Conservation (phyloP, 208 protist genomes). For the Leishmania martiniquensis region DNA sequence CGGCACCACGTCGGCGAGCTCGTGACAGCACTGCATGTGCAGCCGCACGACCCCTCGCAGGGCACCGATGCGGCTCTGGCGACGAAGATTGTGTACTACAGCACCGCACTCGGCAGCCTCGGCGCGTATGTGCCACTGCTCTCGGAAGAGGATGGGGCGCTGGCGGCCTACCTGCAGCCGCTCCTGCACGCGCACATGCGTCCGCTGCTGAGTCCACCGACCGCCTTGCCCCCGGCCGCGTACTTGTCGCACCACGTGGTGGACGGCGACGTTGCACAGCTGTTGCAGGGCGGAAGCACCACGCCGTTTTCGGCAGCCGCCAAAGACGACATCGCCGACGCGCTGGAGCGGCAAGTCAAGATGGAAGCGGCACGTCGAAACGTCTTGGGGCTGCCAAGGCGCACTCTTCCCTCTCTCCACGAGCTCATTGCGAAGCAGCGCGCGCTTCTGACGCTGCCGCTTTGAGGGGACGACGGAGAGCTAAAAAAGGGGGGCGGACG, state of each 20-base stretch:
- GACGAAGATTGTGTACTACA: slow-evolving; percentile 66
- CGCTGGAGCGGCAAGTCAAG: slow-evolving; percentile 41
- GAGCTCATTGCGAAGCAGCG: slow-evolving; percentile 77
- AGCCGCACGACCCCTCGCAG: slow-evolving; percentile 50
- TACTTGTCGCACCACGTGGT: slow-evolving; percentile 53
- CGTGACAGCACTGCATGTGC: slow-evolving; percentile 63
- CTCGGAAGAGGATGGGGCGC: slow-evolving; percentile 67
- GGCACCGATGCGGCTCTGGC: slow-evolving; percentile 44
- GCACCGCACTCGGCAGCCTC: slow-evolving; percentile 65
- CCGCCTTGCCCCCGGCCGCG: slow-evolving; percentile 12
- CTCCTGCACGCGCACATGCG: slow-evolving; percentile 52
- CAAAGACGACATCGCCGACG: slow-evolving; percentile 45
- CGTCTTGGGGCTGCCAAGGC: slow-evolving; percentile 62
- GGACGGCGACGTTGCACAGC: slow-evolving; percentile 64
- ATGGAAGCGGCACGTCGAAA: slow-evolving; percentile 62
- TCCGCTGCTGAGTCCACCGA: slow-evolving; percentile 34
- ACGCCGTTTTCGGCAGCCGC: slow-evolving; percentile 53
- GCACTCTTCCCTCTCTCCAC: slow-evolving; percentile 49
- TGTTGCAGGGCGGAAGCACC: slow-evolving; percentile 33
- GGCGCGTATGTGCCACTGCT: slow-evolving; percentile 77
- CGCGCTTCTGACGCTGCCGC: slow-evolving; percentile 66
- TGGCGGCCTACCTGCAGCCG: slow-evolving; percentile 70
- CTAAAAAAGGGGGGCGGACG: background rate
- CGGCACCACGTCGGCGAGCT: slow-evolving; percentile 64
- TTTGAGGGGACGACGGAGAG: slow-evolving; percentile 19